Percentiles rank a stretch among this genome's conserved stretches.
phyloP scores from a whole-genome alignment of 2,329 filamentous ascomycete genomes.

The Chalaropsis ovoidea region DNA sequence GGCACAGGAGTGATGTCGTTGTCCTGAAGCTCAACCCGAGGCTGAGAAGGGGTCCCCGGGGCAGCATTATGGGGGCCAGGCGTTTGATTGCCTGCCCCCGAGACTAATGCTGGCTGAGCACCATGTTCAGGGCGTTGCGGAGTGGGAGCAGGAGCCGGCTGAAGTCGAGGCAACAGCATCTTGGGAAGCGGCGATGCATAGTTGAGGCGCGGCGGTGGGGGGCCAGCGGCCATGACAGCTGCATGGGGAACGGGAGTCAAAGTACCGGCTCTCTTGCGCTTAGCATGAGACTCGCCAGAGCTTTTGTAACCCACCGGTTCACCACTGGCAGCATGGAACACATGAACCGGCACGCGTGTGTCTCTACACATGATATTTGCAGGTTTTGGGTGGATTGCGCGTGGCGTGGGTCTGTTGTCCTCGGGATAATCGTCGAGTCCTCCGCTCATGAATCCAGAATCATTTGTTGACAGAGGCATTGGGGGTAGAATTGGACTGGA shows the following conservation, averaged over 20 bases:
- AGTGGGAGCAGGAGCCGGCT: not conserved
- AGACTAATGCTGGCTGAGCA: not conserved
- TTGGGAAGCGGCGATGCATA: slow-evolving; percentile 26
- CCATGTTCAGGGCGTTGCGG: not conserved
- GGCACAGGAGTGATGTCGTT: not conserved
- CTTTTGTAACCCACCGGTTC: slow-evolving; percentile 19
- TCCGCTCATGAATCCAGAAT: slow-evolving; percentile 83
- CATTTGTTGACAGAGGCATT: slow-evolving; percentile 53
- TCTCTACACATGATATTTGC: slow-evolving; percentile 22
- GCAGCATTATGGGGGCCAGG: not conserved
- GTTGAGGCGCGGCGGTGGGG: slow-evolving; percentile 24
- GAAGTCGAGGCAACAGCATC: slow-evolving; percentile 25
- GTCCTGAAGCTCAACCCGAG: not conserved
- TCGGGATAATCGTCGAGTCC: slow-evolving; percentile 57
- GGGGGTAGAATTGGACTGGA: slow-evolving; percentile 71
- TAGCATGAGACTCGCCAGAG: slow-evolving; percentile 15
- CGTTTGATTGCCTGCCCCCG: not conserved
- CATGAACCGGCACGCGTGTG: slow-evolving; percentile 21
- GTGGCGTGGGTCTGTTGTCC: slow-evolving; percentile 20
- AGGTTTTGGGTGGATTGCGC: slow-evolving; percentile 10
- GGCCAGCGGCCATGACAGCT: slow-evolving; percentile 29
- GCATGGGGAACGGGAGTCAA: slow-evolving; percentile 35
- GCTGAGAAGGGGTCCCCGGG: not conserved
- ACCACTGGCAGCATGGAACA: slow-evolving; percentile 21
- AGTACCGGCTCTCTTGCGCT: slow-evolving; percentile 14